Evolutionary conservation across 2,329 filamentous ascomycete genomes (phyloP), one percentile per base, ranked within the genome.

Genomic region (Bisporella sp.): DNA sequence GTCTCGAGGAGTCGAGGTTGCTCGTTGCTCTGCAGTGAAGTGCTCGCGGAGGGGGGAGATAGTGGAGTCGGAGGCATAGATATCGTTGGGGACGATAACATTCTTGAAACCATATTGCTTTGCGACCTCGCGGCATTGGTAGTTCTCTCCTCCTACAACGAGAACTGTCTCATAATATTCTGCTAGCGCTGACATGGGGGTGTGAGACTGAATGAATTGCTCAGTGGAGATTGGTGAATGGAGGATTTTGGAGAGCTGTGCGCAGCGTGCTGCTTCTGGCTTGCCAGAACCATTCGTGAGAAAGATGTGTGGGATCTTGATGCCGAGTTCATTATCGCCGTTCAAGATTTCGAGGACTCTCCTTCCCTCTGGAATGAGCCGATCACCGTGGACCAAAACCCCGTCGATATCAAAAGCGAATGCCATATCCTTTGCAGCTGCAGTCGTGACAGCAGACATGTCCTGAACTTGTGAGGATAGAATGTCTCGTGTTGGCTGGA

Each of bases 381-480:
- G 74, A 68, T 85, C 83, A 62, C 84, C 84, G 68, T 87, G 84
- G 50, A 87, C 84, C 29, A 89, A 74, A 52, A 89, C 85, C 72
- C 85, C 85, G 61, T 89, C 81, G 55, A 84, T 84, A 66, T 90
- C 87, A 57, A 90, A 91, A 61, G 84, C 86, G 57, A 90, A 90
- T 5, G 84, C 83, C 84, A 89, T 88, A 71, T 89, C 83, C 76
- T 89, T 89, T 52, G 84, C 85, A 51, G 77, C 76, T 31, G 70
- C 70, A 12, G 86, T 84, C 71, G 85, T 87, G 59, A 83, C 77
- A 50, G 76, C 68, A 59, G 78, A 74, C 57, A 88, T 72, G 56
- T 83, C 79, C 69, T 89, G 85, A 21, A 87, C 73, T 68, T 87
- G 84, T 3, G 82, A 79, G 37, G 81, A 82, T 54, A 89, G 71